These are phyloP conservation scores for Coniophora puteana DNA, from an alignment of 1,284 basidiomycete genomes.

Conservation along the genomic window DNA sequence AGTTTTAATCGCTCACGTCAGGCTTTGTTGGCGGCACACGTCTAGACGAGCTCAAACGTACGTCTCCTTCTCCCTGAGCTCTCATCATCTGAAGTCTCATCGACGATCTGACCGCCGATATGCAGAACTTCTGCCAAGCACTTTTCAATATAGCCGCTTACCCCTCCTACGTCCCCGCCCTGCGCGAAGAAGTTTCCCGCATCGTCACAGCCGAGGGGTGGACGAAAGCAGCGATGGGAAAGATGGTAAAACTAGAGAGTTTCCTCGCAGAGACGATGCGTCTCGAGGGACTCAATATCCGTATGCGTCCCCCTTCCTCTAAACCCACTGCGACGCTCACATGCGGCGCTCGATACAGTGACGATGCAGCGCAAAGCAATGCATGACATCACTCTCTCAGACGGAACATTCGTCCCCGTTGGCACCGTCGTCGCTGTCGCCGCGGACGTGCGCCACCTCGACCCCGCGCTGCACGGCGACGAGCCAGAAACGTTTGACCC, in stretches of 20 bases:
- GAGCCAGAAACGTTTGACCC: constrained; percentile 14
- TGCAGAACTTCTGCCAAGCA: no score
- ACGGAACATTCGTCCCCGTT: constrained; percentile 17
- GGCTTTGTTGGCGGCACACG: no score
- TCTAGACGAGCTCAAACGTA: no score
- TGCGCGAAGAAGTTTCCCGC: constrained; percentile 37
- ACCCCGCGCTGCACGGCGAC: constrained; percentile 18
- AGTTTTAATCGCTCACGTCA: no score
- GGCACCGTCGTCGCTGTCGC: constrained; percentile 13
- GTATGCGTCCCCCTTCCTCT: constrained; percentile 16
- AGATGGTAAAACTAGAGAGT: constrained; percentile 40
- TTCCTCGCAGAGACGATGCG: constrained; percentile 39
- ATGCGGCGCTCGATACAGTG: constrained; percentile 4
- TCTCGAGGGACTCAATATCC: constrained; percentile 19
- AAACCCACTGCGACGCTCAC: neutral
- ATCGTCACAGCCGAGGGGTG: constrained; percentile 34
- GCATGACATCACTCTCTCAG: constrained; percentile 18
- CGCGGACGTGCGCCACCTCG: constrained; percentile 17
- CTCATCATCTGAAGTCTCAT: no score
- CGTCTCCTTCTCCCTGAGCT: no score
- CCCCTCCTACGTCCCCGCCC: constrained; percentile 29
- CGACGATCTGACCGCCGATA: no score
- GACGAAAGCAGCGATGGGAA: constrained; percentile 34
- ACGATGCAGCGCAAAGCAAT: constrained; percentile 11
- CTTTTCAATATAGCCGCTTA: constrained; percentile 31